Evolutionary conservation across 1,139 yeast species (phyloP), one percentile per base, ranked within the genome.

Genomic region (Insectozyma bohioensis): DNA sequence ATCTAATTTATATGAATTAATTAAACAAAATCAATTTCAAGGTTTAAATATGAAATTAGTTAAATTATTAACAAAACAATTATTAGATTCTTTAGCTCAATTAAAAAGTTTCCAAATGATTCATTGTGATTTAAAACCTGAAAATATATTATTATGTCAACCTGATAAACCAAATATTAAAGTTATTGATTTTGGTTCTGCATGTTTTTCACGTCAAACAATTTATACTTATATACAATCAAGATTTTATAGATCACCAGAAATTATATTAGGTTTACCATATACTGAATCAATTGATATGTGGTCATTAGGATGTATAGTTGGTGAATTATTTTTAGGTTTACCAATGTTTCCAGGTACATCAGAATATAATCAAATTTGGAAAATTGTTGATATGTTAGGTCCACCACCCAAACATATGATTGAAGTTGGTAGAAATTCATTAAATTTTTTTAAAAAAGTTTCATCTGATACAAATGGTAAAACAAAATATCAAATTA

Each of bases 231-330:
- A 94, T 56, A 88, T 94, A 41, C 99, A 94, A 56, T 87, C 96
- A 6, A 70, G 99, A 37, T 94, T 92, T 54, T 94, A 94, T 58
- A 72, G 99, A 41, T 86, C 96, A 1, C 99, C 99, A 0, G 99
- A 92, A 56, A 95, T 92, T 12, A 78, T 92, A 4, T 61, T 92
- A 19, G 98, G 99, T 0, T 67, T 92, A 29, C 95, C 96, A 4
- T 85, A 84, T 49, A 85, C 96, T 0, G 80, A 95, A 13, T 80
- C 95, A 6, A 92, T 92, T 37, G 99, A 92, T 57, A 88, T 92
- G 90, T 92, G 99, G 99, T 88, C 97, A 2, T 66, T 92, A 28
- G 99, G 98, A 2, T 92, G 99, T 63, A 92, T 94, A 34, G 83
- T 90, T 21, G 97, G 96, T 1, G 99, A 92, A 55, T 63, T 92